Conservation (phyloP, 108 stramenopile species). For the Cyclotella cryptica region DNA sequence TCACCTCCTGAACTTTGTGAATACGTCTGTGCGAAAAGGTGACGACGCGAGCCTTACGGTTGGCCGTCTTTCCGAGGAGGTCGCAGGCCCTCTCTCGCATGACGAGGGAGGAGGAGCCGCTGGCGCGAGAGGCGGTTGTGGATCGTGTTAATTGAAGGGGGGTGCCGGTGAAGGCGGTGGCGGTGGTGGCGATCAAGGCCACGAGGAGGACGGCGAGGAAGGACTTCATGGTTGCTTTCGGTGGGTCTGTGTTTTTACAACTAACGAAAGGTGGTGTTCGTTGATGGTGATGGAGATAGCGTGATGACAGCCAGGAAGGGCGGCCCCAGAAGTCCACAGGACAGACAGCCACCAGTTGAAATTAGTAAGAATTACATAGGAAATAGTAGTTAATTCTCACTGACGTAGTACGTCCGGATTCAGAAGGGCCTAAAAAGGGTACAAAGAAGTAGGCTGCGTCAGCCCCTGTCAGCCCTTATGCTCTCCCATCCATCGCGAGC, state of each 20-base stretch:
- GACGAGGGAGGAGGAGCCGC: conserved; percentile 53
- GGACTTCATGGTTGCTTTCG: conserved; percentile 51
- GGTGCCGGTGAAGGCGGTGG: conserved; percentile 73
- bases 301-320: background rate
- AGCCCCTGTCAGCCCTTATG: too few species aligned
- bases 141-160: conserved; percentile 42
- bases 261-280: too few species aligned
- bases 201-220: conserved; percentile 62
- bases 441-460: too few species aligned
- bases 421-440: background rate
- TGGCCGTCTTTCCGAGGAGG: conserved; percentile 91
- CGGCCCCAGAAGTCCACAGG: background rate
- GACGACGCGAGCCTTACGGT: conserved; percentile 94
- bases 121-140: conserved; percentile 11
- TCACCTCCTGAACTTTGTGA: conserved; percentile 94
- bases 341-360: background rate
- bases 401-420: background rate
- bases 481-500: too few species aligned
- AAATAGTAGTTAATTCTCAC: background rate
- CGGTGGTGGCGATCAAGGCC: conserved; percentile 57
- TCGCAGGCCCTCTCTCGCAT: conserved; percentile 91
- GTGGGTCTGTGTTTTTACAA: background rate
- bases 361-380: background rate
- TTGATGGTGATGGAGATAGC: too few species aligned
- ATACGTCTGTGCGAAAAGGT: conserved; percentile 94